Base-by-base conservation (phyloP, 1,139 yeast genomes). In the Pichia sp. region DNA sequence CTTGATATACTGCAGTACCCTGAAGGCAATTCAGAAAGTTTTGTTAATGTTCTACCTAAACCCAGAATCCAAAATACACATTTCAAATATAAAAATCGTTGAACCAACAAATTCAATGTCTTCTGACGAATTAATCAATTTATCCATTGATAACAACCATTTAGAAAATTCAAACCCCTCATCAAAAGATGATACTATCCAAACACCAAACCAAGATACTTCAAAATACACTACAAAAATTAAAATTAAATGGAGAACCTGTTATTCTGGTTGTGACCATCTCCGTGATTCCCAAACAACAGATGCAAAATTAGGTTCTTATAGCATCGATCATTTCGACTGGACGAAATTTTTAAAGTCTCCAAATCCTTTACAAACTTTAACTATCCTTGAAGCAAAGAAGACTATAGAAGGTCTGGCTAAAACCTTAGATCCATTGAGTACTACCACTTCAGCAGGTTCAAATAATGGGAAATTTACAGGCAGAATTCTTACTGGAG, bases 201-300 rank as follows among this genome's bases (percentile, higher is more conserved):
- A n/a, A n/a, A n/a, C n/a, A n/a, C n/a, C n/a, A n/a, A n/a, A 19
- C 9, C 54, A 53, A 47, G 71, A 75, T 32, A 63, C 74, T 7
- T 69, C 69, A 42, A 66, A 66, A 3, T 65, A 68, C 40, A 66
- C 81, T 9, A 79, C 83, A 21, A 82, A 81, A 54, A 65, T 84
- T 22, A 67, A 76, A 24, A 65, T 84, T 3, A 70, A 83, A 48
- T 84, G 89, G 88, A 69, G 75, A 43, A 83, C 87, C 1, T 82
- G 88, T 56, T 59, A 67, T 18, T 74, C 75, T 24, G 77, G 77
- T 6, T 79, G 84, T 54, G 60, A 58, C 7, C 81, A 77, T 61
- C 63, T 78, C 34, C 54, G 63, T 20, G 49, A 58, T 36, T 41
- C 48, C 12, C 47, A 52, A 34, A 61, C 61, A 2, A 51, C 56